Conservation (phyloP, 768 basidiomycete species). For the Hysterangium stoloniferum region DNA sequence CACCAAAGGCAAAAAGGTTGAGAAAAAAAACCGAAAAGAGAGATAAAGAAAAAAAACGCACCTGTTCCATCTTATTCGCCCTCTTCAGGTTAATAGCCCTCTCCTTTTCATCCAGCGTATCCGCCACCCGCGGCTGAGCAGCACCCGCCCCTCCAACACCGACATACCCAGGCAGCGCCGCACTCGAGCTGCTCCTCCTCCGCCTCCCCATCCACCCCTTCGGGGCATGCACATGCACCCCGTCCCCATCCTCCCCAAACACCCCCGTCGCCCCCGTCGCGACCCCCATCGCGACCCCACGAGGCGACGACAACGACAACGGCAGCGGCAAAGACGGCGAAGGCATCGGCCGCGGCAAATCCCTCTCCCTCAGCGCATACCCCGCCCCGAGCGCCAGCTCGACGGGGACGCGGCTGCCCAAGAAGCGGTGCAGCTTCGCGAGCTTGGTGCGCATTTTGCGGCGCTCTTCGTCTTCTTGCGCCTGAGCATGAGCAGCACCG, state of each 20-base stretch:
- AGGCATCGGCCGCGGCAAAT: constrained; percentile 32
- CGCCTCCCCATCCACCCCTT: constrained; percentile 42
- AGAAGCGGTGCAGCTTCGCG: constrained; percentile 75
- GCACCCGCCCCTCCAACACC: neutral
- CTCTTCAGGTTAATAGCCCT: constrained; percentile 74
- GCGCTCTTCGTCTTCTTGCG: constrained; percentile 50
- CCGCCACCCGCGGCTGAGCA: constrained; percentile 34
- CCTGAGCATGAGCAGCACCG: neutral
- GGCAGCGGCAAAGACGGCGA: no score
- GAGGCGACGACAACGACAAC: constrained; percentile 12
- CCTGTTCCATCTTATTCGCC: constrained; percentile 86
- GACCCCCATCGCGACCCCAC: neutral
- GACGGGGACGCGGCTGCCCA: constrained; percentile 73
- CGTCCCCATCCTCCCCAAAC: constrained; percentile 20
- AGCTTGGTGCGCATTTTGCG: constrained; percentile 67
- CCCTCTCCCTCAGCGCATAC: constrained; percentile 19
- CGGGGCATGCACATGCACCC: constrained; percentile 18
- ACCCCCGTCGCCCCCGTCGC: constrained; percentile 8
- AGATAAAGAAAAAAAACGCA: constrained; percentile 23
- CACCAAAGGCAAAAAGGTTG: neutral
- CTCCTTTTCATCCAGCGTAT: constrained; percentile 62
- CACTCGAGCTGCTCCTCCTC: constrained; percentile 46
- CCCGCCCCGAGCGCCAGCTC: constrained; percentile 44
- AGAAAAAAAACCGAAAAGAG: constrained; percentile 10
- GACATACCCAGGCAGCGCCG: constrained; percentile 38